These are phyloP conservation scores for Penicillium riverlandense DNA, from an alignment of 495 filamentous ascomycete genomes.

Conservation along the genomic window DNA sequence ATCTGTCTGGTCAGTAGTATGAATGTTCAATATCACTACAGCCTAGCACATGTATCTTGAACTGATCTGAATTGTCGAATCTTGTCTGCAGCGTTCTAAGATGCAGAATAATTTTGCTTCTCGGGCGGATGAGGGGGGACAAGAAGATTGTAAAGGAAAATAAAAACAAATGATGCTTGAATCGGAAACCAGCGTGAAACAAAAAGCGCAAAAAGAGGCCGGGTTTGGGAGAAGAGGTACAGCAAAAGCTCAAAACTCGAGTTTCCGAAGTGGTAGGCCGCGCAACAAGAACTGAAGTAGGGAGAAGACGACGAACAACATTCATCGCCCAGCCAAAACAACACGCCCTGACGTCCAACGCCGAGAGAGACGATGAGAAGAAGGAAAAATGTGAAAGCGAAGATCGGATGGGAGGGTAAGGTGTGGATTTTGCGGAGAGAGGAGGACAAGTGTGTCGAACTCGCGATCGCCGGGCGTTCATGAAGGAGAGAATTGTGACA, in stretches of 20 bases:
- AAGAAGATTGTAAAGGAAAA: constrained; percentile 14
- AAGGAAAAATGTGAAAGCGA: constrained; percentile 21
- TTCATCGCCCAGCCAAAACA: constrained; percentile 34
- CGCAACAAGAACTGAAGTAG: neutral
- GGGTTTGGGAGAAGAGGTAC: constrained; percentile 7
- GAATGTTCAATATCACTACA: no score
- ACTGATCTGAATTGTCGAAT: constrained; percentile 5
- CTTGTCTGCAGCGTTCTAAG: constrained; percentile 13
- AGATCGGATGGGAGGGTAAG: constrained; percentile 7
- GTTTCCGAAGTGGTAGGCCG: constrained; percentile 3
- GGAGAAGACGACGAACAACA: constrained; percentile 20
- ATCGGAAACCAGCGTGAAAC: neutral
- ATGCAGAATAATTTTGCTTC: constrained; percentile 8
- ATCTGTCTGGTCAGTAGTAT: no score
- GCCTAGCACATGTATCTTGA: neutral
- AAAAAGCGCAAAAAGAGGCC: constrained; percentile 3
- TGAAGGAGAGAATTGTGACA: constrained; percentile 8
- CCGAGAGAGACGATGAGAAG: constrained; percentile 35
- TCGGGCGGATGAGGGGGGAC: constrained; percentile 3
- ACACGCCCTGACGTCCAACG: constrained; percentile 43
- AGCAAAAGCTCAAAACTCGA: constrained; percentile 11
- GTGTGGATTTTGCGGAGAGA: constrained; percentile 11
- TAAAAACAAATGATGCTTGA: neutral
- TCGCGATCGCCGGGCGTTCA: constrained; percentile 15
- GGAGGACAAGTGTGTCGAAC: constrained; percentile 11